These are phyloP conservation scores for Candida freyschussii DNA, from an alignment of 1,139 yeast genomes.

Conservation along the genomic window DNA sequence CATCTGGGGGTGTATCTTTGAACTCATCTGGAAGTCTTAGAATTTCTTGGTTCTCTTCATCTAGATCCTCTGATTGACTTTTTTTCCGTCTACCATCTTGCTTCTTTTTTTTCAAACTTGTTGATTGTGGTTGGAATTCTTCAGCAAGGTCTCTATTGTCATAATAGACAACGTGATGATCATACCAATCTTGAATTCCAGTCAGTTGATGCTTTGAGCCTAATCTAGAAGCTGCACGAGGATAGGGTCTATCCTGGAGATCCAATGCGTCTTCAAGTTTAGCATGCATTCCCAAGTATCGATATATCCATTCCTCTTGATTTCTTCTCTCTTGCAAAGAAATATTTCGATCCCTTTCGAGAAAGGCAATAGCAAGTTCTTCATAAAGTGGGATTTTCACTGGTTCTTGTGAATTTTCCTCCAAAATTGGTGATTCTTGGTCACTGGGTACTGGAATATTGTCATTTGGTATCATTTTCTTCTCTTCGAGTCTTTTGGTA, in stretches of 20 bases:
- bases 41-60: slow-evolving; percentile 24
- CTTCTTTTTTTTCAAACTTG: slow-evolving; percentile 20
- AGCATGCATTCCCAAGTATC: slow-evolving; percentile 77
- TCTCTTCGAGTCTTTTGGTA: slow-evolving; percentile 38
- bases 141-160: slow-evolving; percentile 34
- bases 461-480: slow-evolving; percentile 17
- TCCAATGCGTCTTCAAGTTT: slow-evolving; percentile 76
- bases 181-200: slow-evolving; percentile 62
- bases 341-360: slow-evolving; percentile 39
- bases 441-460: neutral
- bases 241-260: slow-evolving; percentile 74
- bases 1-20: slow-evolving; percentile 36
- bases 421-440: neutral
- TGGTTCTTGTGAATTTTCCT: slow-evolving; percentile 4
- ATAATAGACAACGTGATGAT: slow-evolving; percentile 64
- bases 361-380: slow-evolving; percentile 50
- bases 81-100: slow-evolving; percentile 20
- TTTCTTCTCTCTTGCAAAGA: slow-evolving; percentile 45
- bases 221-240: slow-evolving; percentile 73
- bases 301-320: slow-evolving; percentile 71
- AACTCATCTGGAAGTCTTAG: slow-evolving; percentile 47
- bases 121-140: slow-evolving; percentile 21
- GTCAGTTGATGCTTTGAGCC: slow-evolving; percentile 75
- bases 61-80: slow-evolving; percentile 17
- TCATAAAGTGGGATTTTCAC: slow-evolving; percentile 52